Evolutionary conservation across 306 rosid genomes (phyloP).

Genomic region (Ochetophila trinervis): DNA sequence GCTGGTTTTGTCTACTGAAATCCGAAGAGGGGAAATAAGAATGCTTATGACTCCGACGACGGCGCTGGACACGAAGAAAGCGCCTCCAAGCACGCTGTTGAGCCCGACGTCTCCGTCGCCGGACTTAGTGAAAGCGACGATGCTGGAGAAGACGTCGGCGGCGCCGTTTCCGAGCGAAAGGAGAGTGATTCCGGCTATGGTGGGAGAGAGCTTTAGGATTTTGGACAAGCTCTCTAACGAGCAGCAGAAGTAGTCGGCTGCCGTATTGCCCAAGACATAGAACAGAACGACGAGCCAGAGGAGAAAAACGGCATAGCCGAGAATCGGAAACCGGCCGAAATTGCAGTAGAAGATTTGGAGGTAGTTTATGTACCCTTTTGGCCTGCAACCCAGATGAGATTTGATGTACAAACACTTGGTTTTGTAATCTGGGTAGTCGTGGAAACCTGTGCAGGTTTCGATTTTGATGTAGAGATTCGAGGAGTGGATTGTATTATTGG

Average conservation of each 20-base stretch:
- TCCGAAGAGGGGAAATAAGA: conserved; percentile 27
- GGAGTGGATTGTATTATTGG: neutral
- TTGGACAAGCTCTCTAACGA: conserved; percentile 60
- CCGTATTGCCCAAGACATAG: conserved; percentile 73
- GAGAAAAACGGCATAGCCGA: conserved; percentile 39
- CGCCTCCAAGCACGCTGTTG: conserved; percentile 75
- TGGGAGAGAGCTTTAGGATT: conserved; percentile 64
- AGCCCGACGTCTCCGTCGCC: conserved; percentile 58
- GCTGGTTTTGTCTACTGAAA: conserved; percentile 43
- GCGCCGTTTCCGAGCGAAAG: conserved; percentile 86
- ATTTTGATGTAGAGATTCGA: neutral
- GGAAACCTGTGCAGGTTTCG: neutral
- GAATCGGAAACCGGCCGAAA: conserved; percentile 37
- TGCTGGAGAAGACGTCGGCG: conserved; percentile 66
- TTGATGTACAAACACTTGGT: conserved; percentile 53
- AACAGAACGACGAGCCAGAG: conserved; percentile 67
- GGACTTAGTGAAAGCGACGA: conserved; percentile 58
- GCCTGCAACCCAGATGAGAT: conserved; percentile 39
- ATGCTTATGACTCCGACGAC: conserved; percentile 70
- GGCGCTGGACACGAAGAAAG: conserved; percentile 56
- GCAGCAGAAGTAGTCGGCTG: conserved; percentile 66
- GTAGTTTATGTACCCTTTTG: conserved; percentile 67
- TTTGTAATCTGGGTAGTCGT: conserved; percentile 12
- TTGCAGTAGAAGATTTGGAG: conserved; percentile 66
- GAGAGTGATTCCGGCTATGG: conserved; percentile 77